Conservation (phyloP, 176 grass and related monocot species). For the Dactylis glomerata region DNA sequence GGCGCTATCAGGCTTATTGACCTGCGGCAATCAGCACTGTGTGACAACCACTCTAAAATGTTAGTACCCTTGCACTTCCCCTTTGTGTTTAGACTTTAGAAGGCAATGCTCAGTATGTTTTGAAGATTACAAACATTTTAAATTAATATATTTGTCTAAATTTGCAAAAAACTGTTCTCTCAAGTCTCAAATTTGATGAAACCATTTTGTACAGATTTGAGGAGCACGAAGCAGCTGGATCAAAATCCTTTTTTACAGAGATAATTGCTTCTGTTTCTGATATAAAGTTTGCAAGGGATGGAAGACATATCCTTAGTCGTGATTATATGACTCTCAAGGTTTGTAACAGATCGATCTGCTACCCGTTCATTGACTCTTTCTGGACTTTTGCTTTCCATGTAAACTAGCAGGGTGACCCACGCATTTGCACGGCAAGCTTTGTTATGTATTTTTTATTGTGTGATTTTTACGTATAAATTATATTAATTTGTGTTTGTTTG, state of each 20-base stretch:
- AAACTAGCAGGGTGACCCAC: background rate
- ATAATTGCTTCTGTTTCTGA: conserved; percentile 92
- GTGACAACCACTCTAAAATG: conserved; percentile 85
- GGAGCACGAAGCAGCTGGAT: conserved; percentile 67
- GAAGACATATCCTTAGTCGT: conserved; percentile 86
- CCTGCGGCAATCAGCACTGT: conserved; percentile 82
- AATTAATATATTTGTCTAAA: conserved; percentile 4
- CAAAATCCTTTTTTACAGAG: conserved; percentile 90
- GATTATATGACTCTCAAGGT: conserved; percentile 98
- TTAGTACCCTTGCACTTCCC: conserved; percentile 53
- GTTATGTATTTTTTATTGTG: too few species aligned
- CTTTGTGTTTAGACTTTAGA: too few species aligned
- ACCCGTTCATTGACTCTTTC: background rate
- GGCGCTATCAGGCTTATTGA: conserved; percentile 92
- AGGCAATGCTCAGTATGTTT: conserved; percentile 2
- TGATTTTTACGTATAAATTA: too few species aligned
- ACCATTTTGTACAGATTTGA: conserved; percentile 55
- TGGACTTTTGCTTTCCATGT: background rate
- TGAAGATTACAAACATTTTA: background rate
- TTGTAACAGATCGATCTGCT: background rate
- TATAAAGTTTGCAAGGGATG: conserved; percentile 81
- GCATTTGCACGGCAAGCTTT: too few species aligned
- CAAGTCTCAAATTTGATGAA: conserved; percentile 20
- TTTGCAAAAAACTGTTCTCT: conserved; percentile 12
- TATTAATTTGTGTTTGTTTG: too few species aligned